Base-by-base conservation (phyloP, 1,284 basidiomycete species). In the Pseudozyma thailandica region DNA sequence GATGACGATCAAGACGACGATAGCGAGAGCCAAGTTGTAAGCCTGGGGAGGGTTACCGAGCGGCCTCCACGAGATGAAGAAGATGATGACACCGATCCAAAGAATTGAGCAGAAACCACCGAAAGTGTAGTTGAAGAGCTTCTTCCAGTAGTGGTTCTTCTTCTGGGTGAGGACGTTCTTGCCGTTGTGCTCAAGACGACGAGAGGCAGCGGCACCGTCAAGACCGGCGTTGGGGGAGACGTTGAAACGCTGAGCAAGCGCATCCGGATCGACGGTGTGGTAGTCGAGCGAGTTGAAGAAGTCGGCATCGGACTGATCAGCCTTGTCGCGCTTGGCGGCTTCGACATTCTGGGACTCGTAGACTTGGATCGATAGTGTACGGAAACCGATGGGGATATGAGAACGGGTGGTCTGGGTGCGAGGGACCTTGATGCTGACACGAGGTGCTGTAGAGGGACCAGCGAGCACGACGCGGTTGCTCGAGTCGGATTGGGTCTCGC, bases 41-140 rank as follows among this genome's bases (percentile, higher is more conserved):
- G 84, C 69, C 87, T 88, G 48, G 84, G 86, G 5, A 83, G 85
- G 73, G 4, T 86, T 84, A 13, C 87, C 87, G 20, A 88, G 84
- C 1, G 87, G 87, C 50, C 85, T 79, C 69, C 86, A 88, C 5
- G 86, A 86, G 84, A 73, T 86, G 79, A 80, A 87, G 85, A 72
- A 86, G 39, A 88, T 82, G 59, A 87, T 76, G 76, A 86, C 86
- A 39, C 86, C 88, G 23, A 84, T 84, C 47, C 89, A 83, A 21
- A 90, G 84, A 23, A 90, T 83, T 41, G 85, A 86, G 1, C 89
- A 89, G 66, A 89, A 88, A 1, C 86, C 87, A 23, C 87, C 87
- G 39, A 88, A 88, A 26, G 87, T 68, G 50, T 87, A 88, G 73
- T 86, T 86, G 30, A 87, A 79, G 0, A 84, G 78, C 78, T 87